Evolutionary conservation across 768 basidiomycete genomes (phyloP), one percentile per base, ranked within the genome.

Genomic region (Mycena rosella): DNA sequence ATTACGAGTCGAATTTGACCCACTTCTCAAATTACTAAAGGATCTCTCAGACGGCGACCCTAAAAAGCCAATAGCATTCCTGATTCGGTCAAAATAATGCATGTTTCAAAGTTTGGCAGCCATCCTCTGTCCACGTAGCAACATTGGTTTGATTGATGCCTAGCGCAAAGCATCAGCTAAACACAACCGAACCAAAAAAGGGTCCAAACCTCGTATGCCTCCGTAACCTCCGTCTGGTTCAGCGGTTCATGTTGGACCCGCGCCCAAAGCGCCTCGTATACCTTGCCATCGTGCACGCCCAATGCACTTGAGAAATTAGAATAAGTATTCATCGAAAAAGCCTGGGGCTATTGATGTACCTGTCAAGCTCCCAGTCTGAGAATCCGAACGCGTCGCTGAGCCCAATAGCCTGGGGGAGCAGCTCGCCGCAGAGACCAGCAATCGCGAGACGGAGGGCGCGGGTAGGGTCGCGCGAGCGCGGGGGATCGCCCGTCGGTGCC

Each of bases 321-420:
- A n/a, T n/a, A n/a, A n/a, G n/a, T n/a, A n/a, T n/a, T n/a, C n/a
- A n/a, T n/a, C n/a, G n/a, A n/a, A n/a, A n/a, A n/a, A n/a, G n/a
- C 17, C 45, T 4, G n/a, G n/a, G 20, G 42, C 11, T 13, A n/a
- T n/a, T n/a, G n/a, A n/a, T 81, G 18, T 54, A 88, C 88, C 89
- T 91, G 69, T 92, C 86, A 20, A 94, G 78, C 57, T 92, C 87
- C 89, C 90, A 94, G 72, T 94, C 91, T 0, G 87, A 83, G 71
- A 92, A 91, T 0, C 88, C 89, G 74, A 94, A 93, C 4, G 90
- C 88, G 74, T 94, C 92, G 7, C 84, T 88, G 59, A 94, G 78
- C 0, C 88, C 90, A 59, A 94, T 87, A 7, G 85, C 86, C 64
- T 94, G 84, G 0, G 91, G 89, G 0, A 92, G 75, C 14, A 94